These are phyloP conservation scores for Coelastrella sp. DNA, from an alignment of 139 green algal genomes.

Conservation along the genomic window DNA sequence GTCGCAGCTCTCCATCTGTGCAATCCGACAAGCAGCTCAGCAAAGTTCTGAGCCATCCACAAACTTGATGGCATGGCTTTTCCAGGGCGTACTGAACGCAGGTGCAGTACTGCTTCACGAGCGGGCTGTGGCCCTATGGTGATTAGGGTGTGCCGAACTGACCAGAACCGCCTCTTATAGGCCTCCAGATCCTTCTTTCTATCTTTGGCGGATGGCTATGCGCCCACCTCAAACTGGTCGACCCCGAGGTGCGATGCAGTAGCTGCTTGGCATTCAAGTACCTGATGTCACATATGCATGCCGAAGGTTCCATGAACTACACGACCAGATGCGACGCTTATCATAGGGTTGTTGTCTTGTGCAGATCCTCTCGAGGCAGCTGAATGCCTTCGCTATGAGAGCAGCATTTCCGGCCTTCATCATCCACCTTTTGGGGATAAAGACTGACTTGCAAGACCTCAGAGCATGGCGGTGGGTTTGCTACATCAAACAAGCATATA, in stretches of 20 bases:
- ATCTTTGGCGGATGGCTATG: slow-evolving; percentile 49
- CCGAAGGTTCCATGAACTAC: too few relatives aligned
- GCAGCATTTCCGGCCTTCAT: slow-evolving; percentile 54
- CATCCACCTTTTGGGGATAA: slow-evolving; percentile 57
- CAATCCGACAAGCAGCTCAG: background rate
- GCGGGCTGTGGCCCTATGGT: background rate
- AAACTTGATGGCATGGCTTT: slow-evolving; percentile 48
- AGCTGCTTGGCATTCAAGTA: background rate
- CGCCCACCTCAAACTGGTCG: slow-evolving; percentile 38
- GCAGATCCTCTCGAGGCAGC: background rate
- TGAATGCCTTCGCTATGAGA: slow-evolving; percentile 39
- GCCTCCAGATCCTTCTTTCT: slow-evolving; percentile 49
- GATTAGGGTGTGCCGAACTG: background rate
- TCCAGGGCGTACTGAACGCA: slow-evolving; percentile 51
- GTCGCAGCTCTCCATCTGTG: background rate
- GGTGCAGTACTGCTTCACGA: background rate
- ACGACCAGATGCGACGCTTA: too few relatives aligned
- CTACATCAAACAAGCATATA: too few relatives aligned
- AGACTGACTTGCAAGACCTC: slow-evolving; percentile 51
- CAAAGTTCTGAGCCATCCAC: background rate
- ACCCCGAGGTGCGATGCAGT: slow-evolving; percentile 35
- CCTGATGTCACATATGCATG: slow-evolving; percentile 3
- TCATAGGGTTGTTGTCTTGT: too few relatives aligned
- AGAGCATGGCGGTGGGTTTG: slow-evolving; percentile 48
- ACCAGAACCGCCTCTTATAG: background rate